Percentiles rank a stretch among this genome's conserved stretches.
These are phyloP conservation scores for Aspergillus ostianus DNA, from an alignment of 495 filamentous ascomycete species.

Conservation along the genomic window DNA sequence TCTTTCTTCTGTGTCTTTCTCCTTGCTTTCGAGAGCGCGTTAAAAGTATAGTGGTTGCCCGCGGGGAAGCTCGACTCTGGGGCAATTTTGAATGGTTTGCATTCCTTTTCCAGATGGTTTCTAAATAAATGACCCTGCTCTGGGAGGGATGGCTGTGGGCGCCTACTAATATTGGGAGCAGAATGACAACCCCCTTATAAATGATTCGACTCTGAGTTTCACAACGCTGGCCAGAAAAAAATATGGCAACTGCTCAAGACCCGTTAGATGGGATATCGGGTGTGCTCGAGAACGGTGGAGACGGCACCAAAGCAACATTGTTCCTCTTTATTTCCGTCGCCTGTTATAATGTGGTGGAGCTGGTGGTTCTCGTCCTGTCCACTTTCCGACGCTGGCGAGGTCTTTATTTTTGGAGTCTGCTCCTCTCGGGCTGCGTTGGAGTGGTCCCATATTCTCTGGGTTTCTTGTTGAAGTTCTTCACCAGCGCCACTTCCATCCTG, in stretches of 20 bases:
- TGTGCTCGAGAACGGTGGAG: conserved; percentile 22
- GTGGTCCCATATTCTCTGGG: conserved; percentile 52
- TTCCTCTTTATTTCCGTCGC: conserved; percentile 47
- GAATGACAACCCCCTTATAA: not conserved
- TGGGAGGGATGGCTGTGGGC: not conserved
- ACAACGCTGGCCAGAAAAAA: not conserved
- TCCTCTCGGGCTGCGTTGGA: conserved; percentile 42
- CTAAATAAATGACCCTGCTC: not conserved
- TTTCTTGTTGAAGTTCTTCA: conserved; percentile 53
- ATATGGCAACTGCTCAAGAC: conserved; percentile 20
- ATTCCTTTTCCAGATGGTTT: not conserved
- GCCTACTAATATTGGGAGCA: not conserved
- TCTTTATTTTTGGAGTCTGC: conserved; percentile 54
- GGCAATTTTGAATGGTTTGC: not conserved
- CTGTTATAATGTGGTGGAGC: conserved; percentile 51
- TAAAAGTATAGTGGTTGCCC: not conserved
- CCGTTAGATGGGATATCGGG: conserved; percentile 40
- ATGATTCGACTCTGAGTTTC: not conserved
- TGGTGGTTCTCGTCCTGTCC: conserved; percentile 47
- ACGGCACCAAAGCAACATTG: conserved; percentile 33
- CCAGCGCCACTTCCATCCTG: conserved; percentile 26
- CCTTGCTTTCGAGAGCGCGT: not conserved
- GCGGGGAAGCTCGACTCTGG: not conserved
- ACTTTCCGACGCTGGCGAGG: conserved; percentile 53
- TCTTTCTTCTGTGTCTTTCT: too few species aligned